Evolutionary conservation across 352 stramenopile genomes (phyloP), one percentile per base, ranked within the genome.

Genomic region (Phytophthora hybrid): DNA sequence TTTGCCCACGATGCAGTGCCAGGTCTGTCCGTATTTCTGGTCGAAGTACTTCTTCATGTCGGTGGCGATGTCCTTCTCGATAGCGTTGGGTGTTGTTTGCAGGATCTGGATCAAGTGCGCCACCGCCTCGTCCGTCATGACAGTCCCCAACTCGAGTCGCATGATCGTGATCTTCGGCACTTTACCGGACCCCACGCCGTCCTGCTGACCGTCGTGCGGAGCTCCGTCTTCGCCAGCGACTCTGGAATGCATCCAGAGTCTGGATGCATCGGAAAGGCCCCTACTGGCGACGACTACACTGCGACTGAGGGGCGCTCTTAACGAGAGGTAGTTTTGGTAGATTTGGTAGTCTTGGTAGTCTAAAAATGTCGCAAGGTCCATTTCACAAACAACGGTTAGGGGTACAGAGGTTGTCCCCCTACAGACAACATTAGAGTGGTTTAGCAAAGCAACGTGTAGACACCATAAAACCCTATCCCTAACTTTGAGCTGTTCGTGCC

Each of bases 11-110:
- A 99, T 98, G 70, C 96, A 98, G 78, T 99, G 96, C 94, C 95
- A 98, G 39, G 94, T 98, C 23, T 91, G 92, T 41, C 87, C 90
- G 78, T 97, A 94, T 71, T 97, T 98, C 77, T 99, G 98, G 82
- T 99, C 97, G 77, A 99, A 99, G 82, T 99, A 98, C 80, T 99
- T 99, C 80, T 99, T 99, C 80, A 99, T 99, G 74, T 98, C 98
- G 29, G 97, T 98, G 34, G 98, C 97, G 70, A 99, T 98, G 79
- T 99, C 97, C 83, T 98, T 94, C 66, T 94, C 82, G 34, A 94
- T 94, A n/a, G 76, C 77, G 23, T 76, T 73, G 52, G 76, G 66
- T 21, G 73, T 84, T 47, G 71, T 37, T 63, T 84, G 78, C 31
- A 88, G 53, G 55, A 83, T 72, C 60, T 84, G 69, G 57, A 76